Base-by-base conservation (phyloP, 2,329 filamentous ascomycete species). In the Penicillium brevicompactum region DNA sequence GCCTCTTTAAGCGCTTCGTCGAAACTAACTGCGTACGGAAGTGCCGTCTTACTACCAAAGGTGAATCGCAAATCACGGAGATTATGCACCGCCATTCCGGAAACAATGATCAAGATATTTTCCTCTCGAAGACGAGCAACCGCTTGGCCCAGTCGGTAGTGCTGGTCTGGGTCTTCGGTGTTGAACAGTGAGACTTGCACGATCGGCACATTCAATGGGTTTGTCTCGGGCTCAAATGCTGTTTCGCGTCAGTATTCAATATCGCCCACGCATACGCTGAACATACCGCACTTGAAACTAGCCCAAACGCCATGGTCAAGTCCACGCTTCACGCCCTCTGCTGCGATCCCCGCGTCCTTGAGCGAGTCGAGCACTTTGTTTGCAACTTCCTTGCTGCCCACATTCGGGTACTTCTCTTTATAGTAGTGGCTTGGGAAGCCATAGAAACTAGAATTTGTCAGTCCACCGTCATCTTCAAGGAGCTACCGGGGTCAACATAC, bases 271-370 rank as follows among this genome's bases (percentile, higher is more conserved):
- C 6, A 30, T 38, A 9, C 2, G 6, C 21, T 30, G 14, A 7
- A 72, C 76, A 32, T 70, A 80, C 77, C 76, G 58, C 73, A 77
- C 59, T 81, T 82, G 70, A 91, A 91, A 10, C 84, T 83, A 0
- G 84, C 86, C 80, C 87, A 92, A 22, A 91, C 87, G 18, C 89
- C 89, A 67, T 92, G 89, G 65, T 92, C 89, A 1, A 91, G 77
- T 0, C 88, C 89, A 40, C 88, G 78, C 44, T 83, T 80, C 0
- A 86, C 81, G 2, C 82, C 82, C 57, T 84, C 75, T 1, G 84
- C 82, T 50, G 82, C 76, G 60, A 90, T 87, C 1, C 83, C 85
- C 1, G 84, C 81, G 4, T 79, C 69, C 3, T 76, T 73, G 5
- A 91, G 76, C 48, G 82, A 70, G 14, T 73, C 68, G 34, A 89